Percentiles rank a stretch among this genome's conserved stretches.
These are phyloP conservation scores for Fusarium metavorans DNA, from an alignment of 2,329 filamentous ascomycete genomes.

Conservation along the genomic window DNA sequence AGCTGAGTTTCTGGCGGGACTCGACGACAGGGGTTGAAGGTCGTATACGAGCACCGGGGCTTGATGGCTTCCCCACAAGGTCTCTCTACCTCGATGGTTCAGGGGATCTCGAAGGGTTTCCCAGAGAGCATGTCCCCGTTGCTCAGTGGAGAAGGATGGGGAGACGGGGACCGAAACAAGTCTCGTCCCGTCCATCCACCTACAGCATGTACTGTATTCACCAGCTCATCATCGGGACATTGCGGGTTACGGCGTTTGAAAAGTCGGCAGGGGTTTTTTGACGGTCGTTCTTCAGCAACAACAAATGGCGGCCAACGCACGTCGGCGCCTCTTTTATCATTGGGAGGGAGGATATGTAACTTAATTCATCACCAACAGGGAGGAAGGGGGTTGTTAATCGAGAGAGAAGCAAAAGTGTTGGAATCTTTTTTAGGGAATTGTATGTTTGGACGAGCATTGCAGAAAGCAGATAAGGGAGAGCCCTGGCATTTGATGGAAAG, in stretches of 20 bases:
- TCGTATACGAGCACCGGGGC: not conserved
- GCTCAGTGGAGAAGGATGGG: not conserved
- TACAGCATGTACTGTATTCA: slow-evolving; percentile 40
- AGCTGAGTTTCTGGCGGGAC: slow-evolving; percentile 3
- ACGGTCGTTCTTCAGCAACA: slow-evolving; percentile 36
- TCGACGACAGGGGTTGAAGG: slow-evolving; percentile 14
- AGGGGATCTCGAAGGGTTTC: not conserved
- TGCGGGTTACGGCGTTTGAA: slow-evolving; percentile 41
- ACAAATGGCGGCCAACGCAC: slow-evolving; percentile 26
- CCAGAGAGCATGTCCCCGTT: not conserved
- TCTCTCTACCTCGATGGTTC: not conserved
- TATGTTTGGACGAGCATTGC: slow-evolving; percentile 20
- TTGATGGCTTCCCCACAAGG: not conserved
- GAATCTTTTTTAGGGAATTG: not conserved
- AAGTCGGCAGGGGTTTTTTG: slow-evolving; percentile 32
- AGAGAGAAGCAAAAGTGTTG: slow-evolving; percentile 12
- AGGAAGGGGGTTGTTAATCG: slow-evolving; percentile 15
- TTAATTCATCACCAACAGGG: slow-evolving; percentile 31
- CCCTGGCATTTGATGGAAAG: not conserved
- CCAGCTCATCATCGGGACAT: slow-evolving; percentile 34
- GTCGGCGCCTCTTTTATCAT: slow-evolving; percentile 29
- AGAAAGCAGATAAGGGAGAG: not conserved
- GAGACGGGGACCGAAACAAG: slow-evolving; percentile 9
- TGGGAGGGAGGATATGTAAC: slow-evolving; percentile 24
- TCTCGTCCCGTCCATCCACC: slow-evolving; percentile 17